A percentile compares a stretch with the other conserved stretches of the same genome.
Evolutionary conservation across 225 moss, liverwort and hornwort species (phyloP).

Genomic region (Polytrichum formosum): DNA sequence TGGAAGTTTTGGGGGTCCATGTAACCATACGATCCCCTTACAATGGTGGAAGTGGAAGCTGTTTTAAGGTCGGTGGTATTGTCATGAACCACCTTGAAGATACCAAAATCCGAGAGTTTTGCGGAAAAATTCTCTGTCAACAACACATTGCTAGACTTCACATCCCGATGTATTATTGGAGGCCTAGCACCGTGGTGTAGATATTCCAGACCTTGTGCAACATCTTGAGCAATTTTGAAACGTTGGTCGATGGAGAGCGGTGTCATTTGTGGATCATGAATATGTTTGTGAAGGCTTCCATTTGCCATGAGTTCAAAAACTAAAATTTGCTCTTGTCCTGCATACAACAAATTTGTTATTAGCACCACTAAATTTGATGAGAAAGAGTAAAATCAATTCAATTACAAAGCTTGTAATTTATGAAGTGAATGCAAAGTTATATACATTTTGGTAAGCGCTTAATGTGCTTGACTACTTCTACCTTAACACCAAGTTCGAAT

Average conservation of each 20-base stretch:
- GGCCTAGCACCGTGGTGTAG: slow-evolving; percentile 30
- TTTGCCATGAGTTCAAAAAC: slow-evolving; percentile 37
- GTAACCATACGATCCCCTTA: slow-evolving; percentile 10
- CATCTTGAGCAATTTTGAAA: slow-evolving; percentile 27
- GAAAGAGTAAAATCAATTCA: too few species aligned
- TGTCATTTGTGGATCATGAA: slow-evolving; percentile 2
- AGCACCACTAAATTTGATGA: too few species aligned
- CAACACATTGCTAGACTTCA: slow-evolving; percentile 27
- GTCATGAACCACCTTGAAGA: slow-evolving; percentile 4
- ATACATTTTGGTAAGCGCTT: too few species aligned
- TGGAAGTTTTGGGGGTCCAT: slow-evolving; percentile 13
- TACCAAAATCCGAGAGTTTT: slow-evolving; percentile 21
- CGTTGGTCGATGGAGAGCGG: slow-evolving; percentile 23
- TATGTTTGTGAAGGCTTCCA: slow-evolving; percentile 28
- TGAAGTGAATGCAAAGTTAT: background rate
- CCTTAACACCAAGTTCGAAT: too few species aligned
- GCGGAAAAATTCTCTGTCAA: slow-evolving; percentile 19
- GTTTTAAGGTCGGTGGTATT: background rate
- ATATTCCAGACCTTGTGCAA: slow-evolving; percentile 31
- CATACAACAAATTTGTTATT: too few species aligned
- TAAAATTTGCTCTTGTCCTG: slow-evolving; percentile 9
- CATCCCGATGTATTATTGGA: slow-evolving; percentile 24
- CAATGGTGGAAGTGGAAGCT: background rate
- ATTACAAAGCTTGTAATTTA: background rate
- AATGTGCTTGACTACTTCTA: too few species aligned